Evolutionary conservation across 345 rosid species (phyloP), one percentile per base, ranked within the genome.

Genomic region (Gossypium sturtianum): DNA sequence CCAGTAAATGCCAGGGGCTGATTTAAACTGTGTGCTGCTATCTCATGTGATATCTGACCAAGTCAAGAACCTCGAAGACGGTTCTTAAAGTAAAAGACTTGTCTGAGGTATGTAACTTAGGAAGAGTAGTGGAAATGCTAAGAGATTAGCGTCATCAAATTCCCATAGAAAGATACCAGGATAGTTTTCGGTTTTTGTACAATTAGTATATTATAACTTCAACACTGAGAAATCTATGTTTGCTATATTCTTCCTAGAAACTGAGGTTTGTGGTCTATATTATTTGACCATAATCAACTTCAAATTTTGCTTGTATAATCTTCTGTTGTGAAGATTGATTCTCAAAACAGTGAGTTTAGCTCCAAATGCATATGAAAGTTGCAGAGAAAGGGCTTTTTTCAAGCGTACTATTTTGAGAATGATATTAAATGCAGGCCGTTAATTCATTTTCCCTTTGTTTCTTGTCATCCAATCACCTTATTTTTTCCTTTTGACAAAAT

Each of bases 1-100:
- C 57, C 75, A 78, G 72, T 84, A 75, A 84, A 48, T 49, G 29
- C 58, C n/a, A 38, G 64, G 29, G 27, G 60, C 61, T 15, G 20
- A 57, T 68, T 66, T 66, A 1, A 23, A 58, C 34, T 22, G 29
- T 23, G 38, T 15, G 57, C 67, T 45, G 44, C 43, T 20, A 15
- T 71, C 74, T 53, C 45, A 70, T 1, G 62, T n/a, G 12, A 70
- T 57, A 12, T 43, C 65, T 2, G 66, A 41, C 43, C 51, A 43
- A 22, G 53, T 57, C 13, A 11, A 70, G 62, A 29, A 20, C 58
- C 17, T 38, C 29, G 13, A 66, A 70, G 34, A 20, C 3, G 19
- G 4, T 11, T 17, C 23, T 23, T 25, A 7, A 41, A 7, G 63
- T 11, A n/a, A 6, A 44, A 13, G 6, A 38, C 45, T 12, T 54